Percentiles rank a stretch among this genome's conserved stretches.
Evolutionary conservation across 2,329 filamentous ascomycete species (phyloP).

Genomic region (Beauveria scarabaeidicola): DNA sequence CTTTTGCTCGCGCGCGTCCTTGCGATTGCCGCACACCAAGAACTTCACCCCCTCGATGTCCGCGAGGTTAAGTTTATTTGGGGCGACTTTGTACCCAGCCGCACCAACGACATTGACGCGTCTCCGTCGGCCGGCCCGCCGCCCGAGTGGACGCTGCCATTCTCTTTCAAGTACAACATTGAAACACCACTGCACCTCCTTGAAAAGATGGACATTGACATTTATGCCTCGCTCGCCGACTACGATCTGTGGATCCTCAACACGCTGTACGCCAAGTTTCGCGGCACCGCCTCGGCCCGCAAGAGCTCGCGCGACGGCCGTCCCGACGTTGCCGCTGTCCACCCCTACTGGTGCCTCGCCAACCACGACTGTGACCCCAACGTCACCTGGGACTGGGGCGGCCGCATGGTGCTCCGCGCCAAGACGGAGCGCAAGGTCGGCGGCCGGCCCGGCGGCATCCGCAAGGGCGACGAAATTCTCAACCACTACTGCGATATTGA

Average conservation of each 20-base stretch:
- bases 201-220: constrained; percentile 77
- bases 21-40: constrained; percentile 55
- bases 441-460: constrained; percentile 50
- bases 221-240: constrained; percentile 49
- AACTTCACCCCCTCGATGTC: constrained; percentile 54
- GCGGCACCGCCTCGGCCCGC: constrained; percentile 82
- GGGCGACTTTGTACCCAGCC: constrained; percentile 53
- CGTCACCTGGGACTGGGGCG: constrained; percentile 88
- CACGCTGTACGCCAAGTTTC: constrained; percentile 85
- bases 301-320: constrained; percentile 68
- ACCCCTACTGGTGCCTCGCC: constrained; percentile 91
- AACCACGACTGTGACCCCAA: constrained; percentile 97
- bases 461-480: constrained; percentile 72
- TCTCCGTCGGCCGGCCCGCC: constrained; percentile 48
- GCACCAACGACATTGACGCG: constrained; percentile 44
- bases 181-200: constrained; percentile 67
- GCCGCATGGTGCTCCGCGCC: constrained; percentile 62
- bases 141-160: constrained; percentile 61
- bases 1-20: constrained; percentile 53
- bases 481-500: constrained; percentile 92
- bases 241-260: constrained; percentile 82
- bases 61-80: constrained; percentile 59
- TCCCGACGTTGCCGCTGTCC: constrained; percentile 86
- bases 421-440: constrained; percentile 49
- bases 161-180: constrained; percentile 69